Base-by-base conservation (phyloP, 371 early-diverging fungal species). In the Chytridium lagenaria region DNA sequence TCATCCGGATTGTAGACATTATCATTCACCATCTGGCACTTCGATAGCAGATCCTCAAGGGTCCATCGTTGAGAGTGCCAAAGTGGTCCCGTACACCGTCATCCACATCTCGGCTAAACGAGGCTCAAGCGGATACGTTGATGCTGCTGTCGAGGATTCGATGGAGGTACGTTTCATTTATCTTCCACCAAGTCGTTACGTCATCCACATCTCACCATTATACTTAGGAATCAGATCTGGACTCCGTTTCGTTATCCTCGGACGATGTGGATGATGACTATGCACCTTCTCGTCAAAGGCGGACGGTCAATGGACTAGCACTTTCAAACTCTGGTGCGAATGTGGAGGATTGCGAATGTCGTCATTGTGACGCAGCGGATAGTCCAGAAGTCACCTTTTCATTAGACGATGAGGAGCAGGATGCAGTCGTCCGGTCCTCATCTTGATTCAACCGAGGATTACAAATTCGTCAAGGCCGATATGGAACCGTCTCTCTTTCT, bases 391-490 rank as follows among this genome's bases (percentile, higher is more conserved):
- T n/a, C n/a, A n/a, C n/a, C n/a, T n/a, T n/a, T n/a, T n/a, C n/a
- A n/a, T n/a, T n/a, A n/a, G n/a, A n/a, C n/a, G n/a, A n/a, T n/a
- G n/a, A n/a, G n/a, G n/a, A n/a, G n/a, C n/a, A n/a, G n/a, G n/a
- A n/a, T n/a, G n/a, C n/a, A n/a, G n/a, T n/a, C 34, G 12, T 31
- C 34, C 23, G 61, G 61, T 3, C 36, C 31, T 7, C 23, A 33
- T 23, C 23, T 61, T 3, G 61, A 61, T 23, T 12, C 7, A 7
- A 23, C 34, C 36, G 61, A 61, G 19, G 30, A 28, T 16, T 61
- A 33, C 36, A 61, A 61, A 36, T 61, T 61, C 34, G 61, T 61
- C 23, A 2, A 30, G 61, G 61, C 37, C 2, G 61, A 61, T 61
- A 22, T 61, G 5, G 61, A 61, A 28, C 61, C 61, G 19, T 3